phyloP scores from a whole-genome alignment of 2,329 filamentous ascomycete species.

The Aspergillus novofumigatus region DNA sequence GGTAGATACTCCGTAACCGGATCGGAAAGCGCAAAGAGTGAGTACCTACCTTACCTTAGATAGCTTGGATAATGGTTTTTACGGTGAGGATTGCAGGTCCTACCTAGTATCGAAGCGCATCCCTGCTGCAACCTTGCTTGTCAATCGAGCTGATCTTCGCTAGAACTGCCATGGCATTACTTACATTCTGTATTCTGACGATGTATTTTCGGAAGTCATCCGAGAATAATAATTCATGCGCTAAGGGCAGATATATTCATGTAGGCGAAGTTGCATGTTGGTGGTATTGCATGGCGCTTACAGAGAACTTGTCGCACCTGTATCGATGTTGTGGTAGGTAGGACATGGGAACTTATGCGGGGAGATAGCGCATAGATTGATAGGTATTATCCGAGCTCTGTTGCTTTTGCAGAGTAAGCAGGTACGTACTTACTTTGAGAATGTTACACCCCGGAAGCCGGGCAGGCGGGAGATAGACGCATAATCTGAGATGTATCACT shows the following conservation, averaged over 20 bases:
- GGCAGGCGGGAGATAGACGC: background rate
- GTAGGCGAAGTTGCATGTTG: background rate
- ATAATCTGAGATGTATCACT: background rate
- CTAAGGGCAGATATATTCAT: background rate
- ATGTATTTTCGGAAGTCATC: background rate
- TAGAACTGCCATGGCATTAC: constrained; percentile 7
- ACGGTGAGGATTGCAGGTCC: background rate
- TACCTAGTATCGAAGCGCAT: background rate
- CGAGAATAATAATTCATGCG: background rate
- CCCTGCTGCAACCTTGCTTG: constrained; percentile 1
- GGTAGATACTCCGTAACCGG: too few relatives aligned
- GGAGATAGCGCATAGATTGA: background rate
- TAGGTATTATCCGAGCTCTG: background rate
- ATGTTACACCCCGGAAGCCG: background rate
- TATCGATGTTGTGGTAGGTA: background rate
- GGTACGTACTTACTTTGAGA: background rate
- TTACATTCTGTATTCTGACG: background rate
- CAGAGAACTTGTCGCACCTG: background rate
- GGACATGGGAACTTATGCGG: background rate
- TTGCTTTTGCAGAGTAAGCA: background rate
- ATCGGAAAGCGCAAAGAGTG: too few relatives aligned
- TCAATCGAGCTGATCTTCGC: constrained; percentile 11
- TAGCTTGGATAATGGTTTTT: constrained; percentile 1
- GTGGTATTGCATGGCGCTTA: background rate
- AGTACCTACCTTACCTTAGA: too few relatives aligned